Percentiles rank a stretch among this genome's conserved stretches.
These are phyloP conservation scores for Fraxinus quadrangulata DNA, from an alignment of 257 asterid genomes.

Conservation along the genomic window DNA sequence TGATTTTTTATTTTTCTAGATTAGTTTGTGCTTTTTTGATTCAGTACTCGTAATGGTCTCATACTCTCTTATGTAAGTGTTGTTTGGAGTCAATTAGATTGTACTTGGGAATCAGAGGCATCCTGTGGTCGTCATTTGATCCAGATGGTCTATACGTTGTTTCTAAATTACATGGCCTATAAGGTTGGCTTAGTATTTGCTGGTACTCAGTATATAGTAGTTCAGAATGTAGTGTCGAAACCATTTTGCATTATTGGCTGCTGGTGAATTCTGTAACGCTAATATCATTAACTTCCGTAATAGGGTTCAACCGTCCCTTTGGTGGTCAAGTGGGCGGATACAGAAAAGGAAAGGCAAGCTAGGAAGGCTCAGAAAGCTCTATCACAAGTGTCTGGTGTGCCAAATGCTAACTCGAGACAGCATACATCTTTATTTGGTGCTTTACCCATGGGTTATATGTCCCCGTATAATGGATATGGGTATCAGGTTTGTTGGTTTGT, in stretches of 20 bases:
- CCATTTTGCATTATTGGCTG: neutral
- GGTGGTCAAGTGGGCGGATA: constrained; percentile 99
- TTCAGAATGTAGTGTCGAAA: neutral
- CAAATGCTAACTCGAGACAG: constrained; percentile 64
- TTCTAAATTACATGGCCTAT: neutral
- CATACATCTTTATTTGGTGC: constrained; percentile 80
- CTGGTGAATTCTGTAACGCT: constrained; percentile 6
- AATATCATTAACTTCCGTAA: constrained; percentile 21
- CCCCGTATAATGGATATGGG: constrained; percentile 87
- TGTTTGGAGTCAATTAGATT: neutral
- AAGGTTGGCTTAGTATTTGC: neutral
- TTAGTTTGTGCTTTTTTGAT: constrained; percentile 1
- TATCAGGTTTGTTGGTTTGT: constrained; percentile 70
- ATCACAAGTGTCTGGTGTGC: constrained; percentile 53
- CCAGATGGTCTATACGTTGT: neutral
- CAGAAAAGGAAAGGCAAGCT: constrained; percentile 93
- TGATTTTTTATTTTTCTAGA: neutral
- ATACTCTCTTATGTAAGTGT: neutral
- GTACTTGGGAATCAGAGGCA: neutral
- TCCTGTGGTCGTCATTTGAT: neutral
- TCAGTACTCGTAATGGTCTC: neutral
- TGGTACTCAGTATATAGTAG: neutral
- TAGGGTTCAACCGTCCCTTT: constrained; percentile 90
- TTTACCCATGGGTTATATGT: constrained; percentile 82
- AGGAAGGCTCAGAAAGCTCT: constrained; percentile 89